Base-by-base conservation (phyloP, 192 early-diverging fungal species). In the Podila epicladia region DNA sequence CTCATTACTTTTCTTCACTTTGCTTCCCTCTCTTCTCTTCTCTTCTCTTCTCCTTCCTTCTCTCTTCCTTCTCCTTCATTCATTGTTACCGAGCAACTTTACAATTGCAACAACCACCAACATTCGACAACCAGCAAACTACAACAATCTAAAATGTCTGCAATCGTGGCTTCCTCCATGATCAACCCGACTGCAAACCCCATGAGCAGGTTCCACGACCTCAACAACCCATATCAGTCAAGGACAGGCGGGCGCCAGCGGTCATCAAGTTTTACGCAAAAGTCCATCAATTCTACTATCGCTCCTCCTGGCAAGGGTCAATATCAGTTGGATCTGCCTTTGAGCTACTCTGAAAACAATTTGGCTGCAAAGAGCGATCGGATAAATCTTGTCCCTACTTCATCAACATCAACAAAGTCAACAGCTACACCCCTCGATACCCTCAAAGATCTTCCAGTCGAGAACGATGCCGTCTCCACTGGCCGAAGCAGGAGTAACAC, bases 401-500 rank as follows among this genome's bases (percentile, higher is more conserved):
- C 28, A 50, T 20, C 57, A 60, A 24, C 59, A 67, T 32, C 65
- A 53, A 19, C 48, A 0, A n/a, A n/a, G n/a, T n/a, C 45, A 62
- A 9, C 38, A 62, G 38, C 38, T 26, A 38, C 37, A 64, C 12
- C 12, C 5, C 62, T 45, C 5, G 38, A 41, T 38, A 45, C 22
- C 19, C 15, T 19, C 20, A 48, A 41, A n/a, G 58, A 12, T 32
- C 58, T n/a, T 37, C 50, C 22, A 48, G 53, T 9, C 20, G 24
- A 55, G 53, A 20, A 55, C 22, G 17, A 8, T 20, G 17, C 7
- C 48, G 41, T 72, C 60, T 72, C 69, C 26, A 72, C 70, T 8
- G 75, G 75, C 17, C 75, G 75, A 48, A 79, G 70, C 65, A 72
- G 75, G 70, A 79, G 75, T 26, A 79, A 64, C 61, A 79, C 75